These are phyloP conservation scores for Pichia sp. DNA, from an alignment of 1,139 yeast genomes.

Conservation along the genomic window DNA sequence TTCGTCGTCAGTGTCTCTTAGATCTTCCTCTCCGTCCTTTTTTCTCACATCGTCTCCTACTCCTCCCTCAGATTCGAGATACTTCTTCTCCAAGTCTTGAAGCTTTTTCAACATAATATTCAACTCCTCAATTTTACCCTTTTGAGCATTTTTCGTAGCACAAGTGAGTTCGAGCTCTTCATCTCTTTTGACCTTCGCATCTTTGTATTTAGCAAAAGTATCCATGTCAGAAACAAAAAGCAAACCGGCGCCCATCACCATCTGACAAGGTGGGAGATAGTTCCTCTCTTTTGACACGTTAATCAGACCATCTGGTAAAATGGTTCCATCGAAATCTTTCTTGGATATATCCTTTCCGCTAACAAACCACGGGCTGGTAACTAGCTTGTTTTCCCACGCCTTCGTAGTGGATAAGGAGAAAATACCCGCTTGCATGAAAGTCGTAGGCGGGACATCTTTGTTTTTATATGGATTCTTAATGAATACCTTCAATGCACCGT, in stretches of 20 bases:
- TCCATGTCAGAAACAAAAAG: slow-evolving; percentile 64
- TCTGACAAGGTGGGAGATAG: slow-evolving; percentile 70
- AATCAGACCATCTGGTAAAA: slow-evolving; percentile 60
- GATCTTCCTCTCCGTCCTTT: neutral
- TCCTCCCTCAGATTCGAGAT: slow-evolving; percentile 11
- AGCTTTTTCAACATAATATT: slow-evolving; percentile 23
- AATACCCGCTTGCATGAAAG: slow-evolving; percentile 85
- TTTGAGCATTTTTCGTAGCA: slow-evolving; percentile 29
- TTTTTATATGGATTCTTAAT: slow-evolving; percentile 66
- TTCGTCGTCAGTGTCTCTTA: slow-evolving; percentile 4
- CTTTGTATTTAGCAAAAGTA: slow-evolving; percentile 37
- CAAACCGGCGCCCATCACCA: slow-evolving; percentile 87
- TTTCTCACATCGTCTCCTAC: no score
- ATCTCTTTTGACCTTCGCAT: slow-evolving; percentile 33
- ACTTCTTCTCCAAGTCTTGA: slow-evolving; percentile 30
- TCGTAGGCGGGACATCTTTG: slow-evolving; percentile 68
- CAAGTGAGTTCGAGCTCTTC: slow-evolving; percentile 41
- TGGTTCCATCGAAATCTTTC: slow-evolving; percentile 53
- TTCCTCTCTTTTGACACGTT: slow-evolving; percentile 49
- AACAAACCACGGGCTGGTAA: slow-evolving; percentile 81
- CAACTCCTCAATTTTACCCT: slow-evolving; percentile 21
- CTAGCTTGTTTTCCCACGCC: slow-evolving; percentile 85
- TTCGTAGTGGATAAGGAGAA: slow-evolving; percentile 73
- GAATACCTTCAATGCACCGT: slow-evolving; percentile 69
- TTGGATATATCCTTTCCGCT: slow-evolving; percentile 61